Percentiles rank a stretch among this genome's conserved stretches.
Conservation (phyloP, 2,329 filamentous ascomycete species). For the Talaromyces sp. region DNA sequence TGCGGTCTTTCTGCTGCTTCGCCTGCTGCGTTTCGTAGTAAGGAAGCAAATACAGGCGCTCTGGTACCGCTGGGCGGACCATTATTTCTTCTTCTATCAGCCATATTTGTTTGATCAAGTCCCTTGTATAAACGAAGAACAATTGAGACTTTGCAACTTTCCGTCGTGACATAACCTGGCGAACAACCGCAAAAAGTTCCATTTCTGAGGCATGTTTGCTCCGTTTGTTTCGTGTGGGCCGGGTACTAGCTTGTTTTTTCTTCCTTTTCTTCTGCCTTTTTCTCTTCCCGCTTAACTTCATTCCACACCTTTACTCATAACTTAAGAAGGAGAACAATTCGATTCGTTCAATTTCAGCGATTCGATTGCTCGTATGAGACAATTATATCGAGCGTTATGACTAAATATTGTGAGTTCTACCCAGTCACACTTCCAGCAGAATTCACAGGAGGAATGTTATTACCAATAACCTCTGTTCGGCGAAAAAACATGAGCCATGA, state of each 20-base stretch:
- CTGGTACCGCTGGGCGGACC: constrained; percentile 74
- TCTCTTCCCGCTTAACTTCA: constrained; percentile 9
- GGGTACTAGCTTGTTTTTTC: constrained; percentile 22
- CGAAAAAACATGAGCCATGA: constrained; percentile 55
- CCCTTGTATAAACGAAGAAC: constrained; percentile 6
- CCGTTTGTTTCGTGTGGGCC: constrained; percentile 31
- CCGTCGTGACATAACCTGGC: background rate
- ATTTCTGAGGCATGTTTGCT: constrained; percentile 36
- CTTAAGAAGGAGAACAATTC: background rate
- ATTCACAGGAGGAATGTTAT: constrained; percentile 49
- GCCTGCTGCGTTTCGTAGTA: constrained; percentile 45
- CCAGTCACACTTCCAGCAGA: background rate
- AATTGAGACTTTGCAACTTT: background rate
- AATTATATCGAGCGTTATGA: background rate
- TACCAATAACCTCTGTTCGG: constrained; percentile 52
- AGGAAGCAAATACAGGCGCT: constrained; percentile 64
- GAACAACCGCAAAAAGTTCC: constrained; percentile 35
- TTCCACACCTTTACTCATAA: background rate
- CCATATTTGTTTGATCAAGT: constrained; percentile 54
- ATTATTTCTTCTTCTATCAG: constrained; percentile 86
- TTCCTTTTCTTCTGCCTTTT: constrained; percentile 17
- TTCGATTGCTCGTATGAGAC: background rate
- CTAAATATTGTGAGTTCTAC: constrained; percentile 12
- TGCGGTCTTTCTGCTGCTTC: constrained; percentile 49
- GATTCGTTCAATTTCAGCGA: background rate